Evolutionary conservation across 139 green algal species (phyloP), one percentile per base, ranked within the genome.

Genomic region (Monoraphidium neglectum): DNA sequence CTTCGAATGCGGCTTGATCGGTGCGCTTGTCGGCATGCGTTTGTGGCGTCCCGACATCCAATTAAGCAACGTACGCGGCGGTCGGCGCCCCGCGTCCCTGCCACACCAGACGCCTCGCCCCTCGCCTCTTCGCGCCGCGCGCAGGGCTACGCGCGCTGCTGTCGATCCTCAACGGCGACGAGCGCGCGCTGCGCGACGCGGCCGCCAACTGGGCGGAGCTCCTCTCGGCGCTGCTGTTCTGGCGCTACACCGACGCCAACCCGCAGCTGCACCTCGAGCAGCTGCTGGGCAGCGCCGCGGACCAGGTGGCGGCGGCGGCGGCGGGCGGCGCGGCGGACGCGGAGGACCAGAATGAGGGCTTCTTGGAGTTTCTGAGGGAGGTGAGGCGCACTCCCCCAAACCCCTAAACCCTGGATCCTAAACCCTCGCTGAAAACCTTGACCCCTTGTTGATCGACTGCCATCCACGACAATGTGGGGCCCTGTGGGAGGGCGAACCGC

Each of bases 151-250:
- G 70, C 28, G 51, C 65, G 3, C 49, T 91, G 54, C 70, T 94
- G 62, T 28, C 28, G 0, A 72, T 93, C 35, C 70, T 93, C 65
- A 46, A 67, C 12, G 89, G 88, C 32, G 75, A 85, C 24, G 87
- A 89, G 21, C 66, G 53, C 6, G 79, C 72, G 18, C 36, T 86
- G 35, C 28, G 30, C 0, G 28, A 35, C 18, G 46, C 71, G 23
- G 73, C 82, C 0, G 15, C 4, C 10, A 83, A 84, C 66, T 94
- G 90, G 90, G 59, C 87, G 54, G 90, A 94, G 86, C 76, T 87
- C 43, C 81, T 91, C 46, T 82, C 87, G 6, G 87, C 81, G 10
- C 75, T 84, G 64, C 68, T 94, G 56, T 69, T 93, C 57, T 84
- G 87, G 65, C 57, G 74, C 65, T 81, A 89, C 70, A 81, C 83